A percentile compares a stretch with the other conserved stretches of the same genome.
Conservation (phyloP, 805 yeast species). For the Starmerella powellii region DNA sequence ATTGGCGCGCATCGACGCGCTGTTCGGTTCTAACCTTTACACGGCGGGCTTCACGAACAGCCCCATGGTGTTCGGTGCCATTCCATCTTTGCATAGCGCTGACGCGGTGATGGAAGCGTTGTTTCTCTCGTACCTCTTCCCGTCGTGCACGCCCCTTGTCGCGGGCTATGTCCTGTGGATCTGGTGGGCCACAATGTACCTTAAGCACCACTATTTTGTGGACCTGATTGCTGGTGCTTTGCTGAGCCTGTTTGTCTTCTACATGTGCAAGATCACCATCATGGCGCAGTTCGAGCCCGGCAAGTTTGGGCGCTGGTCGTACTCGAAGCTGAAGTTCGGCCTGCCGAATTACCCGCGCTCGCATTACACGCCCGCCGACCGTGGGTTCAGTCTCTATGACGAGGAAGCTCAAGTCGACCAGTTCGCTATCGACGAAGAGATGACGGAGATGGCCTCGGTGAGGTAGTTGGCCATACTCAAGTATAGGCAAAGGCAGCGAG, state of each 20-base stretch:
- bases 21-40: constrained; percentile 72
- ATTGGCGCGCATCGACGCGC: constrained; percentile 66
- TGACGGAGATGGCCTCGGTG: constrained; percentile 5
- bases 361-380: background rate
- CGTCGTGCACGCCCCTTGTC: constrained; percentile 52
- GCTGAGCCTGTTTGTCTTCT: constrained; percentile 60
- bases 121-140: constrained; percentile 74
- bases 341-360: constrained; percentile 3
- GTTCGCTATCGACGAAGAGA: constrained; percentile 1
- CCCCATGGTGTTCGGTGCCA: constrained; percentile 89
- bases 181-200: constrained; percentile 98
- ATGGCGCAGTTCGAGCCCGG: constrained; percentile 42
- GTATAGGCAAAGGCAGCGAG: too few relatives aligned
- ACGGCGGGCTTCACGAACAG: constrained; percentile 71
- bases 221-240: constrained; percentile 90
- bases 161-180: constrained; percentile 76
- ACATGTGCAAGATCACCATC: constrained; percentile 48
- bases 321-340: constrained; percentile 30
- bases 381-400: constrained; percentile 11
- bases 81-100: constrained; percentile 78
- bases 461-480: background rate
- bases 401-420: constrained; percentile 15
- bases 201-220: constrained; percentile 91
- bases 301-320: constrained; percentile 34
- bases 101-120: constrained; percentile 89